These are phyloP conservation scores for Acanthamoeba lugdunensis DNA, from an alignment of 208 protist species.

Conservation along the genomic window DNA sequence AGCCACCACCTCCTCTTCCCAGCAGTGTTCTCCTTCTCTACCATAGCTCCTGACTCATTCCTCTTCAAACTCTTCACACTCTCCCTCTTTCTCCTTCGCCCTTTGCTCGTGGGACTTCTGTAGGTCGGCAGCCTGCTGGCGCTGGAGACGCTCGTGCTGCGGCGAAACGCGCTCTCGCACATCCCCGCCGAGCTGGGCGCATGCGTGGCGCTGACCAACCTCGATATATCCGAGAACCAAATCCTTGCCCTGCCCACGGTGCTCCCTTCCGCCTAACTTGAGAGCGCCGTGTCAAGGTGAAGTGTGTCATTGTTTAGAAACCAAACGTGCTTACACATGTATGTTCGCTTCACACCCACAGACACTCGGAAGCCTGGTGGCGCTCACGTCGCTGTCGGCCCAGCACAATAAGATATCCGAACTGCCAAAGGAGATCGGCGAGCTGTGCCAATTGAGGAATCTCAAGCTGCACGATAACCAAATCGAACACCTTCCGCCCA, in stretches of 20 bases:
- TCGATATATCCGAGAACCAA: constrained; percentile 71
- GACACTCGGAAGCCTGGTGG: not conserved
- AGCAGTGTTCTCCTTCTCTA: not conserved
- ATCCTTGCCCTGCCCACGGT: constrained; percentile 10
- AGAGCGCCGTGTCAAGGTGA: not conserved
- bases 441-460: not conserved
- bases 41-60: too few relatives aligned
- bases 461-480: constrained; percentile 69
- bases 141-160: constrained; percentile 32
- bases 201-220: constrained; percentile 26
- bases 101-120: not conserved
- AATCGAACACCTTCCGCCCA: constrained; percentile 7
- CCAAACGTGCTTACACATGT: not conserved
- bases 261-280: not conserved
- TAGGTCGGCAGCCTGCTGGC: constrained; percentile 13
- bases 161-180: constrained; percentile 11
- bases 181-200: constrained; percentile 2
- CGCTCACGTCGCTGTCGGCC: constrained; percentile 18
- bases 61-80: not conserved
- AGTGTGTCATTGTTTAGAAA: too few relatives aligned
- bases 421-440: constrained; percentile 15
- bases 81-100: not conserved
- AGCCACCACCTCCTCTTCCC: not conserved
- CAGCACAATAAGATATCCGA: constrained; percentile 66
- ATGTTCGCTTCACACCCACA: not conserved